Evolutionary conservation across 164 flowering plant species (phyloP).

Genomic region (Magnolia changhungtana): DNA sequence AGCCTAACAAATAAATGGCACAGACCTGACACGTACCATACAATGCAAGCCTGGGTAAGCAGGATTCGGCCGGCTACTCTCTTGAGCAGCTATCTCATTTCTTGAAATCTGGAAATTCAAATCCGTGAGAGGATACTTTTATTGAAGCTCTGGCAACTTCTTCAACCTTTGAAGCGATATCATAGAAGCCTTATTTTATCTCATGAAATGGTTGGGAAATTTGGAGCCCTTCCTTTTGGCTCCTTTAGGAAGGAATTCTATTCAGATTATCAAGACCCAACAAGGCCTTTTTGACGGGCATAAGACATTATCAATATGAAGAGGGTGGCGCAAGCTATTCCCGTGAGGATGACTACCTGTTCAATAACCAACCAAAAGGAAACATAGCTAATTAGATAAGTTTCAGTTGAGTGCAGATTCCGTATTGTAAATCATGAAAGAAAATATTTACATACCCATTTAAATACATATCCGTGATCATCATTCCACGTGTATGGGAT

Average conservation of each 20-base stretch:
- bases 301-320: conserved; percentile 42
- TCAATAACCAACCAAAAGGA: conserved; percentile 5
- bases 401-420: not conserved
- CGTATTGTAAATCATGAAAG: not conserved
- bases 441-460: conserved; percentile 60
- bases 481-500: conserved; percentile 84
- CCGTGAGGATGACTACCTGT: conserved; percentile 61
- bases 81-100: no score
- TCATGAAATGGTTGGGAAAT: not conserved
- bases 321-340: conserved; percentile 27
- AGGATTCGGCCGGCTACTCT: no score
- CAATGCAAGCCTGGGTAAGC: no score
- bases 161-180: no score
- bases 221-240: not conserved
- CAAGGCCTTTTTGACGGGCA: conserved; percentile 60
- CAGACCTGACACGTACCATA: no score
- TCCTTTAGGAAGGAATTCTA: no score
- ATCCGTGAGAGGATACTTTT: no score
- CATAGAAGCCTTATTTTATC: not conserved
- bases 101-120: no score
- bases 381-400: not conserved
- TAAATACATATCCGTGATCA: conserved; percentile 64
- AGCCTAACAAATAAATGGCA: no score
- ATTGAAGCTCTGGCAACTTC: no score
- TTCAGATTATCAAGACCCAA: conserved; percentile 28